Base-by-base conservation (phyloP, 345 rosid species). In the Euphorbia peplus region DNA sequence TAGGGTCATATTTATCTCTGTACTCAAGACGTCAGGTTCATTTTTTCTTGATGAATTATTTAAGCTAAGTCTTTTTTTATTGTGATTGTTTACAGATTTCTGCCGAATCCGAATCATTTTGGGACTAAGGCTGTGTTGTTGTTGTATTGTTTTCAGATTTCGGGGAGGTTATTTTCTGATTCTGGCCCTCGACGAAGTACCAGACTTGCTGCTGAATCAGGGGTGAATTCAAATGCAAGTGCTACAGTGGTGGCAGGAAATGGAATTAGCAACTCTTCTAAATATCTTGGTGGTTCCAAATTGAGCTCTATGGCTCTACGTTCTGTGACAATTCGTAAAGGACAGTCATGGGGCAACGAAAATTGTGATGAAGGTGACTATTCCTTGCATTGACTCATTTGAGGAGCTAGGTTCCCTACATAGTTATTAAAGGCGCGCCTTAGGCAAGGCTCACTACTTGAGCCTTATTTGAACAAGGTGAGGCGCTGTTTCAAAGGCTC, bases 131-230 rank as follows among this genome's bases (percentile, higher is more conserved):
- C n/a, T n/a, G n/a, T n/a, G 22, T 12, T 55, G 3, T 32, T 2
- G 6, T 32, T 32, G 3, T 30, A 62, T 60, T 46, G 8, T 59
- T 73, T 80, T 73, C 78, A 92, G 99, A 92, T 95, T 64, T 95
- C 99, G 63, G 99, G 99, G 74, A 88, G 99, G 79, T 76, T 95
- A 70, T 95, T 95, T 81, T 83, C 97, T 70, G 99, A 95, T 86
- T 91, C 96, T 81, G 93, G 92, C 73, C 91, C 97, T 52, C 86
- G 97, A 54, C 79, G 97, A 77, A 87, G 92, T 80, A 83, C 89
- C 21, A 88, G 97, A 73, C 92, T 91, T 54, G 84, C 92, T 76
- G 86, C 80, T 48, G 98, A 92, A 78, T 74, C 86, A 73, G 89
- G 85, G 56, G 79, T 79, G 48, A 83, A 82, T 76, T 71, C 81